Base-by-base conservation (phyloP, 495 filamentous ascomycete genomes). In the Penicillium diatomitis region DNA sequence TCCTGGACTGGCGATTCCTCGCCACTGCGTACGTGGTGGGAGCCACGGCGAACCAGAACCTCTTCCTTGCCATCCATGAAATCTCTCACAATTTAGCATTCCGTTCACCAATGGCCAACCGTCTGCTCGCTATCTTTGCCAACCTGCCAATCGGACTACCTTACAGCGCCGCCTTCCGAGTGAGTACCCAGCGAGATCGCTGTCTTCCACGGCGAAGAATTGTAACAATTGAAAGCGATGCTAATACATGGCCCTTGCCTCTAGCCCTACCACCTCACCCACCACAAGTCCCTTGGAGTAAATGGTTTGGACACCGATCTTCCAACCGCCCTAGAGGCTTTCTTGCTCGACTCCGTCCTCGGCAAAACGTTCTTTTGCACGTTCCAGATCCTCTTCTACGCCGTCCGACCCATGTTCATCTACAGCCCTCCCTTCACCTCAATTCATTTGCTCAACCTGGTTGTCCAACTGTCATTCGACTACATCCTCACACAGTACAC, bases 291-390 rank as follows among this genome's bases (percentile, higher is more conserved):
- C 41, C 87, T 99, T 48, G 94, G 94, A 54, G 90, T 99, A 38
- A 86, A 92, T 54, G 94, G 94, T 41, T 81, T 97, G 40, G 94
- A 99, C 69, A 94, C 90, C 44, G 94, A 99, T 57, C 83, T 99
- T 3, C 94, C 94, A 7, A 97, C 94, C 31, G 79, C 86, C 51
- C 65, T 95, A 38, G 94, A 99, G 72, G 94, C 90, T 56, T 66
- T 95, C 64, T 85, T 97, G 67, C 84, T 99, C 53, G 85, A 96
- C 76, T 95, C 88, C n/a, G 78, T 99, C 61, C 79, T 90, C 11
- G 94, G 94, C 57, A 99, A 99, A 66, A 86, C 94, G 52, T 97
- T 99, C 77, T 99, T 99, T 80, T 94, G 87, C 74, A 97, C 94
- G 56, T 97, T 96, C 73, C 94, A 99, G 69, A 96, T 99, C 65